Evolutionary conservation across 768 basidiomycete species (phyloP), one percentile per base, ranked within the genome.

Genomic region (Boletus tylopilopsis): DNA sequence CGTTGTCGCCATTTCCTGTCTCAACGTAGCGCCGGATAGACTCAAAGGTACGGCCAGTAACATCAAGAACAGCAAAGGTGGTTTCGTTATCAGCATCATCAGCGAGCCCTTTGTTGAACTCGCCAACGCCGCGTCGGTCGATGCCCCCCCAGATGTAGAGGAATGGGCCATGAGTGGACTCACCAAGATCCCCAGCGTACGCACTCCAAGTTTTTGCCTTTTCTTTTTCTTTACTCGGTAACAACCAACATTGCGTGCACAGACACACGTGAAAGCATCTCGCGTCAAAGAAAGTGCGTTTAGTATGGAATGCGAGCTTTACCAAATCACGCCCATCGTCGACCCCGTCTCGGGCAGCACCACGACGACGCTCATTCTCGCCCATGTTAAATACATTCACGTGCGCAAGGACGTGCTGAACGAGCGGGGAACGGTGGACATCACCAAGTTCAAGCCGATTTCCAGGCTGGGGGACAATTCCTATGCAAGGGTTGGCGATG

Each of bases 11-110:
- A 61, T 76, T 47, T 60, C 68, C 6, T 57, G 61, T 43, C 41
- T 46, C 19, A 47, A 50, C 24, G 13, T 40, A 3, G 51, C 51
- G 6, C 54, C 57, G 9, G 58, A 12, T n/a, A 29, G 55, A 6
- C 32, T 58, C 29, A 71, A 72, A 50, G 81, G 80, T 50, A 78
- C 76, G 0, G 57, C 68, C 15, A 49, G 56, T 22, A 81, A 81
- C 56, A 24, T 57, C 43, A 75, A 77, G 60, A 64, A 67, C 49
- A 63, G 64, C 2, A 72, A 65, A 5, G 38, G 39, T 6, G 76
- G 73, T 35, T 83, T 81, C 61, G 74, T 73, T 10, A 71, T 80
- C 39, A 77, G 73, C 54, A 79, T 80, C 58, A 80, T 84, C 57
- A 78, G 76, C 48, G 78, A 81, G 53, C 68, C 74, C 0, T 75